Evolutionary conservation across 1,284 basidiomycete species (phyloP).

Genomic region (Apiotrichum montevideense): DNA sequence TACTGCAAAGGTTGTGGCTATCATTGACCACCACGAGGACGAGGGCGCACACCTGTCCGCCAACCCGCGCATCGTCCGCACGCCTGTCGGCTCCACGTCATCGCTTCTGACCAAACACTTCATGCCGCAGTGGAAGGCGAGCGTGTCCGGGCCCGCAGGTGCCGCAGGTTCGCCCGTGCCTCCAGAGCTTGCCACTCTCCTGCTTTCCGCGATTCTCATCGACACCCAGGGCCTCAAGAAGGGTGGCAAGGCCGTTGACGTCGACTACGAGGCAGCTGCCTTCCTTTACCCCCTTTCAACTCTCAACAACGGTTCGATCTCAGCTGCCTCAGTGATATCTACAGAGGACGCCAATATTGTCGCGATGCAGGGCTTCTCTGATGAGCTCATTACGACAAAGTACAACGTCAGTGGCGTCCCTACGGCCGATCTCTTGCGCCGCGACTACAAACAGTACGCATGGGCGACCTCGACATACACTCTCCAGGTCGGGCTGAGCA

Average conservation of each 20-base stretch:
- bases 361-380: slow-evolving; percentile 48
- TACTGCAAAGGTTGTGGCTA: slow-evolving; percentile 55
- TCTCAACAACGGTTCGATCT: slow-evolving; percentile 5
- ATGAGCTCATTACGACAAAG: slow-evolving; percentile 59
- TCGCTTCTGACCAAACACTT: slow-evolving; percentile 65
- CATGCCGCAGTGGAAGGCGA: slow-evolving; percentile 35
- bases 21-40: slow-evolving; percentile 94
- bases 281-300: slow-evolving; percentile 52
- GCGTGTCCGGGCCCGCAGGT: slow-evolving; percentile 22
- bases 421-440: slow-evolving; percentile 68
- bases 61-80: slow-evolving; percentile 58
- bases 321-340: no score
- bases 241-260: slow-evolving; percentile 64
- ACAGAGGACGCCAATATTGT: slow-evolving; percentile 9
- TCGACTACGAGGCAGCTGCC: slow-evolving; percentile 58
- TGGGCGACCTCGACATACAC: slow-evolving; percentile 45
- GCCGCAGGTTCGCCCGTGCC: slow-evolving; percentile 35
- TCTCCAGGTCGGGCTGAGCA: slow-evolving; percentile 61
- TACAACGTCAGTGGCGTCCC: slow-evolving; percentile 61
- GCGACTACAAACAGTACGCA: slow-evolving; percentile 88
- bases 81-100: slow-evolving; percentile 65
- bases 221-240: slow-evolving; percentile 71
- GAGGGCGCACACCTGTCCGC: slow-evolving; percentile 62
- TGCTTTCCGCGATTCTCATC: slow-evolving; percentile 71
- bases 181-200: slow-evolving; percentile 63